Percentiles rank a stretch among this genome's conserved stretches.
phyloP scores from a whole-genome alignment of 306 rosid species.

The Dicorynia guianensis region DNA sequence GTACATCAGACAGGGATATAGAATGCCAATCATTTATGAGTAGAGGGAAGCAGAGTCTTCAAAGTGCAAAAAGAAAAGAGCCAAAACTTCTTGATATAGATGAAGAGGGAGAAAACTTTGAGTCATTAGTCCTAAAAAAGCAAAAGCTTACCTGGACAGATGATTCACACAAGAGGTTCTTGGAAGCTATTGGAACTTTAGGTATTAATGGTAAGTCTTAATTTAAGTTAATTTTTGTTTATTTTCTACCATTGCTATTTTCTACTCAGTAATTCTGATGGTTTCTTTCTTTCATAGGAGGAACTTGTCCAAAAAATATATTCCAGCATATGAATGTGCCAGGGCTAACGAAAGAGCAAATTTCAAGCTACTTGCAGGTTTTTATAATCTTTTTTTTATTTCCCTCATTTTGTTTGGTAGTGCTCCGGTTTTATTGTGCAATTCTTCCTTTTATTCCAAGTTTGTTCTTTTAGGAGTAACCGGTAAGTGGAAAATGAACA shows the following conservation, averaged over 20 bases:
- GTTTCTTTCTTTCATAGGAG: slow-evolving; percentile 41
- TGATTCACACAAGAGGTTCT: slow-evolving; percentile 45
- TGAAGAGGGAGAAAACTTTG: not conserved
- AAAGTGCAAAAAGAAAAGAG: slow-evolving; percentile 20
- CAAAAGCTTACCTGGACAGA: slow-evolving; percentile 46
- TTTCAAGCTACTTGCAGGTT: slow-evolving; percentile 60
- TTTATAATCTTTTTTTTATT: no score
- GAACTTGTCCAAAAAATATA: slow-evolving; percentile 53
- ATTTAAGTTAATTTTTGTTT: slow-evolving; percentile 6
- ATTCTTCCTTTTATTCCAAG: not conserved
- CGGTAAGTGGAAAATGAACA: slow-evolving; percentile 12
- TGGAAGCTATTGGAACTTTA: slow-evolving; percentile 37
- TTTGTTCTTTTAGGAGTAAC: not conserved
- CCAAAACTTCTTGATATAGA: not conserved
- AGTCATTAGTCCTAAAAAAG: slow-evolving; percentile 28
- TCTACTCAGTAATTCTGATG: not conserved
- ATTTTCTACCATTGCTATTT: slow-evolving; percentile 2
- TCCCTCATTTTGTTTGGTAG: no score
- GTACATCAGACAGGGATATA: not conserved
- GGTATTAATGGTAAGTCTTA: slow-evolving; percentile 51
- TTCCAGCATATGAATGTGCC: slow-evolving; percentile 51
- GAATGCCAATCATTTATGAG: slow-evolving; percentile 1
- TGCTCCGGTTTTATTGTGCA: not conserved
- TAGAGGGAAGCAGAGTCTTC: slow-evolving; percentile 2
- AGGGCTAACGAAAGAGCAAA: slow-evolving; percentile 34